These are phyloP conservation scores for Rhizomucor miehei DNA, from an alignment of 371 early-diverging fungal genomes.

Conservation along the genomic window DNA sequence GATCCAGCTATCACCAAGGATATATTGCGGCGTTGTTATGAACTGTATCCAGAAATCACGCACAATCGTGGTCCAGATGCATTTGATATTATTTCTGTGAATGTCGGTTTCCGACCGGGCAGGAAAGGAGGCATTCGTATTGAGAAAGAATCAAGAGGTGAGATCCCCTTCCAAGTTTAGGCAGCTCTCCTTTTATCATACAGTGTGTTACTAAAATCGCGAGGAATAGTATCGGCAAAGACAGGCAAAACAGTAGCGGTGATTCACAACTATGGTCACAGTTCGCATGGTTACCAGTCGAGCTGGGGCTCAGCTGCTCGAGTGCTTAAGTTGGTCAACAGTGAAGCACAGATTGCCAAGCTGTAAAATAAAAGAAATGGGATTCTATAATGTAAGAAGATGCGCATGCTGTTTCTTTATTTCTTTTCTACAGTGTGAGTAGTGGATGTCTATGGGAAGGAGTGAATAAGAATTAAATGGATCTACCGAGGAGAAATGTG, in stretches of 20 bases:
- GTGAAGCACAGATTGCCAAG: conserved; percentile 22
- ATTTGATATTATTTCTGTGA: conserved; percentile 58
- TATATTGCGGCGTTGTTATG: conserved; percentile 29
- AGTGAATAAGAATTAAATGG: not conserved
- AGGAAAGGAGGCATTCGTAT: conserved; percentile 70
- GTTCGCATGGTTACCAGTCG: conserved; percentile 45
- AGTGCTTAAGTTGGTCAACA: conserved; percentile 23
- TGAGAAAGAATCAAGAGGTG: conserved; percentile 59
- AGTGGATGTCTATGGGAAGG: too few species aligned
- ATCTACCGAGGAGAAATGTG: not conserved
- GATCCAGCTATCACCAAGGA: conserved; percentile 31
- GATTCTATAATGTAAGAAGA: not conserved
- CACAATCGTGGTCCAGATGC: conserved; percentile 38
- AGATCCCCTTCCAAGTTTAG: too few species aligned
- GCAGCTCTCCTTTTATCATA: not conserved
- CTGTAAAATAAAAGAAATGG: conserved; percentile 2
- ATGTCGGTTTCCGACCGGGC: conserved; percentile 73
- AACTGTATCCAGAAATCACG: conserved; percentile 35
- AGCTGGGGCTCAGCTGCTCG: conserved; percentile 41
- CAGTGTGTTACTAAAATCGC: not conserved
- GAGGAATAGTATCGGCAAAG: conserved; percentile 5
- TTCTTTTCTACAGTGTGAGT: too few species aligned
- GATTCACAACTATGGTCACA: conserved; percentile 44
- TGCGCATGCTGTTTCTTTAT: not conserved
- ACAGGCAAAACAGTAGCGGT: conserved; percentile 29